phyloP scores from a whole-genome alignment of 1,284 basidiomycete genomes.

The Phlebopus sp. region DNA sequence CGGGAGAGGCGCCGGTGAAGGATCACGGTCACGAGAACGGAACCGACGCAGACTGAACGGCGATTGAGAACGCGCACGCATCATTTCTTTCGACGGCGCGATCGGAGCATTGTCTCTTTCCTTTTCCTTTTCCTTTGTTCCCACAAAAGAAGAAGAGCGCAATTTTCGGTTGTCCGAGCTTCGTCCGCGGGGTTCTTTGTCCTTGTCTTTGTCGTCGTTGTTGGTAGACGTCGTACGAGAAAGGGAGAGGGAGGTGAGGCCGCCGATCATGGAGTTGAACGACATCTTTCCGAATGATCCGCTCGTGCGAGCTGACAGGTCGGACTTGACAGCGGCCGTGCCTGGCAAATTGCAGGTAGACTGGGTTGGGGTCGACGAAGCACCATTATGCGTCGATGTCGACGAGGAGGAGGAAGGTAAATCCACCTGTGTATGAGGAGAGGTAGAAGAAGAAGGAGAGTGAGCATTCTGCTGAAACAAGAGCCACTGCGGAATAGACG shows the following conservation, averaged over 20 bases:
- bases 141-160: conserved; percentile 49
- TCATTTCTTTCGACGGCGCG: conserved; percentile 22
- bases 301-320: conserved; percentile 30
- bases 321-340: conserved; percentile 29
- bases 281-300: conserved; percentile 62
- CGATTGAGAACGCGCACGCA: conserved; percentile 66
- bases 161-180: conserved; percentile 41
- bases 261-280: conserved; percentile 68
- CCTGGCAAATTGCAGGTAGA: background rate
- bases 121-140: conserved; percentile 25
- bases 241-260: conserved; percentile 58
- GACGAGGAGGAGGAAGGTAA: conserved; percentile 4
- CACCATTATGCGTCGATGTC: conserved; percentile 4
- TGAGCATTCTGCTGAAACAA: conserved; percentile 18
- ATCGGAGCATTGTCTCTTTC: conserved; percentile 27
- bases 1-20: conserved; percentile 69
- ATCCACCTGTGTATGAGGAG: conserved; percentile 21
- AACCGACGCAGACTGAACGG: conserved; percentile 66
- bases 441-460: conserved; percentile 12
- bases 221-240: conserved; percentile 49
- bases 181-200: conserved; percentile 48
- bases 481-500: conserved; percentile 24
- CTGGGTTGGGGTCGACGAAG: conserved; percentile 6
- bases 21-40: conserved; percentile 63
- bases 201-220: conserved; percentile 27